These are phyloP conservation scores for Lactarius akahatsu DNA, from an alignment of 768 basidiomycete species.

Conservation along the genomic window DNA sequence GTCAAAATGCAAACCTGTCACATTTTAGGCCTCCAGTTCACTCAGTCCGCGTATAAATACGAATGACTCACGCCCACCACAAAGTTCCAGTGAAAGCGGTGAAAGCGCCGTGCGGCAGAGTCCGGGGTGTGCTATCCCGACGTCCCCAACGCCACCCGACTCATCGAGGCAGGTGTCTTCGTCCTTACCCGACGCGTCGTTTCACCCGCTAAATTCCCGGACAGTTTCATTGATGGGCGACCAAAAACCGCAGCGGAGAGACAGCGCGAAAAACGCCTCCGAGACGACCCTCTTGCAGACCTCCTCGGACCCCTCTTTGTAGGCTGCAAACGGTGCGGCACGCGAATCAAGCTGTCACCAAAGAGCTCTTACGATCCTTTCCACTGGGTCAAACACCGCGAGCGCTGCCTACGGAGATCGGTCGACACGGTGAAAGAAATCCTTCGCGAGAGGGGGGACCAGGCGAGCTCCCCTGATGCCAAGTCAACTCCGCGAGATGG, in stretches of 20 bases:
- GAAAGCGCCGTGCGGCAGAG: constrained; percentile 9
- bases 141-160: constrained; percentile 10
- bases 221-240: constrained; percentile 25
- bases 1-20: constrained; percentile 18
- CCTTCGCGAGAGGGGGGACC: constrained; percentile 20
- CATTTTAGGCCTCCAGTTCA: constrained; percentile 9
- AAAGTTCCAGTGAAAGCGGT: constrained; percentile 16
- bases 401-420: constrained; percentile 29
- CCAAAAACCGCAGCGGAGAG: constrained; percentile 29
- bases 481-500: neutral
- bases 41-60: constrained; percentile 6
- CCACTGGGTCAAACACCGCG: constrained; percentile 30
- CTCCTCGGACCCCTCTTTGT: constrained; percentile 27
- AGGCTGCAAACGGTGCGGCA: constrained; percentile 28
- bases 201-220: neutral
- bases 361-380: constrained; percentile 29
- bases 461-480: constrained; percentile 1
- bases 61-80: constrained; percentile 14
- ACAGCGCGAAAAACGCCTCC: constrained; percentile 26
- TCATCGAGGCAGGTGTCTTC: constrained; percentile 10
- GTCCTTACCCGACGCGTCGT: neutral
- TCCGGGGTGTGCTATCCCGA: constrained; percentile 11
- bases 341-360: constrained; percentile 28
- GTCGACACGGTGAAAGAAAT: constrained; percentile 22
- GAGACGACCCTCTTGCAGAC: constrained; percentile 29